phyloP scores from a whole-genome alignment of 2,329 filamentous ascomycete genomes.

The Colletotrichum brevisporum region DNA sequence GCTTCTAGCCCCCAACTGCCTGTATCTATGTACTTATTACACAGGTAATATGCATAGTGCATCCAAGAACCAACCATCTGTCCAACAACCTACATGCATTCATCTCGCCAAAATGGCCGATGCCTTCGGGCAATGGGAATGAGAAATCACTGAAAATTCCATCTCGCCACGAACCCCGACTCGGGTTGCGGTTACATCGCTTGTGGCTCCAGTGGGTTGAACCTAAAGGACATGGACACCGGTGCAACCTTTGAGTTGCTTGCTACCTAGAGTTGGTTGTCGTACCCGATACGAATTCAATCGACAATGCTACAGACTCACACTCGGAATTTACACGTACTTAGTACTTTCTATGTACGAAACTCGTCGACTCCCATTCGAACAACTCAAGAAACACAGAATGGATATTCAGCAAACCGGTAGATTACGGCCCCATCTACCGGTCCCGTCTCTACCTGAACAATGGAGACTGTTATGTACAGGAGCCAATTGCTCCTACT shows the following conservation, averaged over 20 bases:
- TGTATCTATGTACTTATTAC: not conserved
- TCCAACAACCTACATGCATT: not conserved
- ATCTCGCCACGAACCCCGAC: not conserved
- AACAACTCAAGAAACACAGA: not conserved
- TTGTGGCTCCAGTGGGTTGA: not conserved
- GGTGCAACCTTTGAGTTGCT: not conserved
- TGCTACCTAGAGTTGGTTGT: not conserved
- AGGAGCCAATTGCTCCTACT: not conserved
- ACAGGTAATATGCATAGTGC: too few species aligned
- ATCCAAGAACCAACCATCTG: too few species aligned
- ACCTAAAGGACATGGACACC: not conserved
- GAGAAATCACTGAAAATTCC: not conserved
- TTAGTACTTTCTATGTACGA: too few species aligned
- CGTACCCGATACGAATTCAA: not conserved
- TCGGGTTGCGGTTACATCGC: not conserved
- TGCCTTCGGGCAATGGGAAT: not conserved
- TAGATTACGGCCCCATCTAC: not conserved
- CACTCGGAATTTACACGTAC: too few species aligned
- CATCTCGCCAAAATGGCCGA: not conserved
- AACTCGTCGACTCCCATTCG: too few species aligned
- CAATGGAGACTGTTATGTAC: not conserved
- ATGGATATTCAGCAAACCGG: not conserved
- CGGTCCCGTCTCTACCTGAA: slow-evolving; percentile 1
- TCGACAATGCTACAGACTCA: not conserved
- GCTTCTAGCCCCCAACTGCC: not conserved